Evolutionary conservation across 1,284 basidiomycete genomes (phyloP).

Genomic region (Microbotryomycetes sp.): DNA sequence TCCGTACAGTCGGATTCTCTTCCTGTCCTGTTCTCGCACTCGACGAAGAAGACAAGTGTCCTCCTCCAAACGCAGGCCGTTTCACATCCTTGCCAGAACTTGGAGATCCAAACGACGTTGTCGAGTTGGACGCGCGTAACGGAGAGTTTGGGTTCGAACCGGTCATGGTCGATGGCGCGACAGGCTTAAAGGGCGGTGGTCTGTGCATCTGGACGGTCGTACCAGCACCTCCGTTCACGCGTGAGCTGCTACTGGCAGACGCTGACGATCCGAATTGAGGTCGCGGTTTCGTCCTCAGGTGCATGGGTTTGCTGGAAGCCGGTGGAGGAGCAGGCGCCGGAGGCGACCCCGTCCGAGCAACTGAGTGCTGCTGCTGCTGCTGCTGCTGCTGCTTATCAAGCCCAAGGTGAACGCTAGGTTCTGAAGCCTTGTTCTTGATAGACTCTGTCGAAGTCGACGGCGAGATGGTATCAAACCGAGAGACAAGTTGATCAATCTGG

Average conservation of each 20-base stretch:
- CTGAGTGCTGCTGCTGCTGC: not conserved
- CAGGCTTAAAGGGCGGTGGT: conserved; percentile 23
- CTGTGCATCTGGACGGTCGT: not conserved
- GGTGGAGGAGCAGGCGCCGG: not conserved
- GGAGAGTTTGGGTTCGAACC: not conserved
- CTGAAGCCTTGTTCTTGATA: conserved; percentile 6
- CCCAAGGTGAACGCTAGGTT: conserved; percentile 8
- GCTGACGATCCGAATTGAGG: not conserved
- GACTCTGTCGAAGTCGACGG: conserved; percentile 3
- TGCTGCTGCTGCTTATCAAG: conserved; percentile 5
- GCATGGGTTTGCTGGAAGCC: not conserved
- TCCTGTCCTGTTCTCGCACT: too few species aligned
- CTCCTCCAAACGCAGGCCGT: too few species aligned
- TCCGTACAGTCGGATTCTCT: too few species aligned
- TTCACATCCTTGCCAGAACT: too few species aligned
- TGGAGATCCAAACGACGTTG: not conserved
- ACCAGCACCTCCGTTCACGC: not conserved
- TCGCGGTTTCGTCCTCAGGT: not conserved
- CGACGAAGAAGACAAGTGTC: too few species aligned
- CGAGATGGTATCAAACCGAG: conserved; percentile 27
- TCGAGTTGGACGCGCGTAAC: not conserved
- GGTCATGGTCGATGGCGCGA: conserved; percentile 6
- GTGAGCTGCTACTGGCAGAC: not conserved
- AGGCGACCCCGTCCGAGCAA: not conserved
- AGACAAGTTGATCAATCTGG: conserved; percentile 30